Conservation (phyloP, 2,329 filamentous ascomycete species). For the Penicillium sp. region DNA sequence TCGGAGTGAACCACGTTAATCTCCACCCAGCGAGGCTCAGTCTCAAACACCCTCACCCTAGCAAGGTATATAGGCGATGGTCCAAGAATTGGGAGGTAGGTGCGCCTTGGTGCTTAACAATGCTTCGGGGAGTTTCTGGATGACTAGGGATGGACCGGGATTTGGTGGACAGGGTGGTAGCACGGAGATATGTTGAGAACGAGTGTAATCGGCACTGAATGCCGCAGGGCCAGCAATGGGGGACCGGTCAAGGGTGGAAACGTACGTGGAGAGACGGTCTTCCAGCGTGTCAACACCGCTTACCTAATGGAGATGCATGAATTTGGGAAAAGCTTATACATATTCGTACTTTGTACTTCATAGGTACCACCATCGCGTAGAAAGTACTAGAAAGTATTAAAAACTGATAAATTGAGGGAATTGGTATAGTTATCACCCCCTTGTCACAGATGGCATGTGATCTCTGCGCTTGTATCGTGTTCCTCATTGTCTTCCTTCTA, state of each 20-base stretch:
- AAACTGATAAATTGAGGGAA: too few species aligned
- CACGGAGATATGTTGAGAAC: slow-evolving; percentile 14
- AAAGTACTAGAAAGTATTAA: background rate
- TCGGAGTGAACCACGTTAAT: background rate
- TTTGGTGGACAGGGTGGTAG: background rate
- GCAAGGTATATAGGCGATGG: slow-evolving; percentile 6
- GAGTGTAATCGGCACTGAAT: slow-evolving; percentile 29
- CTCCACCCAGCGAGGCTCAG: background rate
- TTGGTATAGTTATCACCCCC: too few species aligned
- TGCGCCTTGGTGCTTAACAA: slow-evolving; percentile 8
- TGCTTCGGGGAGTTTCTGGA: background rate
- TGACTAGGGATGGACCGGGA: background rate
- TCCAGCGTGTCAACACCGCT: slow-evolving; percentile 14
- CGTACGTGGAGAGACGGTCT: background rate
- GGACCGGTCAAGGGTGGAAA: background rate
- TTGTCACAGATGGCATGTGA: too few species aligned
- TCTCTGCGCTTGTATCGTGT: too few species aligned
- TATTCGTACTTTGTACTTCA: background rate
- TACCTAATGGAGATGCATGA: slow-evolving; percentile 10
- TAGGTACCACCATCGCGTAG: background rate
- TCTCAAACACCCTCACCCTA: background rate
- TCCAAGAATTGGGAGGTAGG: slow-evolving; percentile 4
- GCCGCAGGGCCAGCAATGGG: slow-evolving; percentile 14
- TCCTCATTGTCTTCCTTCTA: too few species aligned
- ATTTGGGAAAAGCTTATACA: background rate